phyloP scores from a whole-genome alignment of 2,329 filamentous ascomycete species.

The Verticillium nubilum region DNA sequence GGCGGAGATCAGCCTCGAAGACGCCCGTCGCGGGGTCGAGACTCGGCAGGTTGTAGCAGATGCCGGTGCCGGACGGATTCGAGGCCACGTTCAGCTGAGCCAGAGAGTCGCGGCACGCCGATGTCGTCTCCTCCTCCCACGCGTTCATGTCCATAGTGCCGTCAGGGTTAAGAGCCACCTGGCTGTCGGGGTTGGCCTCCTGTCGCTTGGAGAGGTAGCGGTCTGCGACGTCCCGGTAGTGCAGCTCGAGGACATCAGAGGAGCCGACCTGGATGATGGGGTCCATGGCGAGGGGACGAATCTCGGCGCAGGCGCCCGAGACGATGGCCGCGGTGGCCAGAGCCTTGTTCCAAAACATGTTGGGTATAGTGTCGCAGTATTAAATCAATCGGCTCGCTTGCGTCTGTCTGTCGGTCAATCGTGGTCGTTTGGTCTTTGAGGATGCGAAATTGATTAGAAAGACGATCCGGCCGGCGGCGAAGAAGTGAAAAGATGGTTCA shows the following conservation, averaged over 20 bases:
- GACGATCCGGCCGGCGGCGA: constrained; percentile 13
- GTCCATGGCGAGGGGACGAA: constrained; percentile 14
- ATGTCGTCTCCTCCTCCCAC: constrained; percentile 48
- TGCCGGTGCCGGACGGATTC: constrained; percentile 71
- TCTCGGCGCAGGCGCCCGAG: constrained; percentile 12
- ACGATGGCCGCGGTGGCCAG: constrained; percentile 7
- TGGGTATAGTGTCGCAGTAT: neutral
- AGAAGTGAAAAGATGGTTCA: neutral
- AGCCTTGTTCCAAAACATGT: constrained; percentile 12
- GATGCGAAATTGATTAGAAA: neutral
- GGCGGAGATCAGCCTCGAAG: constrained; percentile 71
- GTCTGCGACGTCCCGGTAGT: constrained; percentile 10
- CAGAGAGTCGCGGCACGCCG: constrained; percentile 56
- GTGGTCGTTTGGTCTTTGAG: neutral
- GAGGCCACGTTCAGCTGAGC: constrained; percentile 48
- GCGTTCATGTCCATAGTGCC: constrained; percentile 46
- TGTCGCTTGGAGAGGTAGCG: constrained; percentile 16
- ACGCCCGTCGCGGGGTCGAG: constrained; percentile 62
- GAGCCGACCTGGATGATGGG: constrained; percentile 20
- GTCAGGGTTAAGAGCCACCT: constrained; percentile 31
- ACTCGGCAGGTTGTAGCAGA: constrained; percentile 77
- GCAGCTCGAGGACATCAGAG: constrained; percentile 11
- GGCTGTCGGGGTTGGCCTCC: constrained; percentile 8
- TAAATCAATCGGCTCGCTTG: neutral
- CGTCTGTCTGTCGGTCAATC: neutral